A percentile compares a stretch with the other conserved stretches of the same genome.
Evolutionary conservation across 1,284 basidiomycete species (phyloP).

Genomic region (Salmacisia buchloeana): DNA sequence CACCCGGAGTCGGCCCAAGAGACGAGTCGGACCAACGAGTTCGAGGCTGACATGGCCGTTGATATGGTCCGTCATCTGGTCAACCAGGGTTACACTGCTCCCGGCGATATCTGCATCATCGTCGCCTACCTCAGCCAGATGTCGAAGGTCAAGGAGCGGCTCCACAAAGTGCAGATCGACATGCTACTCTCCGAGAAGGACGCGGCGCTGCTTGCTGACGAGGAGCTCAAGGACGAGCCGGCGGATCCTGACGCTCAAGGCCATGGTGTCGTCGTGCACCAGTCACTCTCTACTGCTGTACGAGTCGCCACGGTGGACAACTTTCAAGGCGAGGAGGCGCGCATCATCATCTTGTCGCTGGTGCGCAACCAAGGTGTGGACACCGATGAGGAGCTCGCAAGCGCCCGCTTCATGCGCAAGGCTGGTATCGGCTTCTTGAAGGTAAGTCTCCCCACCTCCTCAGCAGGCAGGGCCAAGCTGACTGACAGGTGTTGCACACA

Average conservation of each 20-base stretch:
- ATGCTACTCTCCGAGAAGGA: conserved; percentile 68
- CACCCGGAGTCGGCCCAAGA: not conserved
- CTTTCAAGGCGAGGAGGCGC: conserved; percentile 56
- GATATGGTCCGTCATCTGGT: conserved; percentile 67
- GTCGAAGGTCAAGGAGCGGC: conserved; percentile 58
- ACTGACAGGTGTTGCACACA: conserved; percentile 8
- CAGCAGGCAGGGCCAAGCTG: not conserved
- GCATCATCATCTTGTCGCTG: conserved; percentile 66
- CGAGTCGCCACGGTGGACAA: conserved; percentile 68
- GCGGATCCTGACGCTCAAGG: conserved; percentile 52
- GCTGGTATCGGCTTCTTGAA: conserved; percentile 66
- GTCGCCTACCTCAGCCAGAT: conserved; percentile 72
- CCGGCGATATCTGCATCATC: conserved; percentile 68
- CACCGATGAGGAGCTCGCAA: conserved; percentile 48
- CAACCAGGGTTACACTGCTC: conserved; percentile 56
- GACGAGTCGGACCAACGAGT: not conserved
- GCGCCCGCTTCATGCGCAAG: conserved; percentile 8
- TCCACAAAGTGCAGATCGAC: conserved; percentile 55
- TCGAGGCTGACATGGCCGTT: conserved; percentile 63
- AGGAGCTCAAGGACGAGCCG: conserved; percentile 40
- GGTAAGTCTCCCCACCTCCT: conserved; percentile 49
- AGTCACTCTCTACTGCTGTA: conserved; percentile 53
- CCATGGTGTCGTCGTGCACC: conserved; percentile 56
- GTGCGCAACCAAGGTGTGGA: conserved; percentile 58
- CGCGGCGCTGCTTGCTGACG: conserved; percentile 58